A percentile compares a stretch with the other conserved stretches of the same genome.
Evolutionary conservation across 805 yeast genomes (phyloP).

Genomic region (Lachancea lanzarotensis): DNA sequence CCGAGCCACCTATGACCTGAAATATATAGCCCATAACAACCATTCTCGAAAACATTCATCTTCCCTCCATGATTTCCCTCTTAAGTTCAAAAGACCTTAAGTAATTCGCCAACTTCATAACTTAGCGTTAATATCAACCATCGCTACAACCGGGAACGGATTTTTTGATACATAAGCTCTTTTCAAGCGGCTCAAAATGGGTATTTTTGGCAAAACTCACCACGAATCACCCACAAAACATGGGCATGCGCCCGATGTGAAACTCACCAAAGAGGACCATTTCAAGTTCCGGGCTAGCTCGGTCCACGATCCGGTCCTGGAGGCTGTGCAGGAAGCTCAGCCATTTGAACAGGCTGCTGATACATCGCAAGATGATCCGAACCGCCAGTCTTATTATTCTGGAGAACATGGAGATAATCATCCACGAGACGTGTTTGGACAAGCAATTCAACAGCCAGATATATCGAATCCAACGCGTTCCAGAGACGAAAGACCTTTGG

Average conservation of each 20-base stretch:
- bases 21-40: not conserved
- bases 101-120: not conserved
- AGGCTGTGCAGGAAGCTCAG: conserved; percentile 92
- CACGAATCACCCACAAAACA: conserved; percentile 20
- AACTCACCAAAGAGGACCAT: conserved; percentile 43
- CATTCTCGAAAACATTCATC: not conserved
- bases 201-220: conserved; percentile 37
- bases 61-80: not conserved
- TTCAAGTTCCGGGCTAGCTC: conserved; percentile 61
- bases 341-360: conserved; percentile 71
- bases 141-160: no score
- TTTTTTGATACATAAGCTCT: no score
- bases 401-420: conserved; percentile 43
- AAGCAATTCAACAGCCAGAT: conserved; percentile 70
- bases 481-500: conserved; percentile 94
- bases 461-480: conserved; percentile 88
- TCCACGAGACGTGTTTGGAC: conserved; percentile 73
- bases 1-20: not conserved
- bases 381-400: conserved; percentile 34
- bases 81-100: no score
- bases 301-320: conserved; percentile 82
- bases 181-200: conserved; percentile 30
- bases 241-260: conserved; percentile 31
- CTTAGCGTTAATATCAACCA: not conserved
- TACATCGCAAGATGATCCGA: conserved; percentile 30